phyloP scores from a whole-genome alignment of 345 rosid species.

The Ricinus communis region DNA sequence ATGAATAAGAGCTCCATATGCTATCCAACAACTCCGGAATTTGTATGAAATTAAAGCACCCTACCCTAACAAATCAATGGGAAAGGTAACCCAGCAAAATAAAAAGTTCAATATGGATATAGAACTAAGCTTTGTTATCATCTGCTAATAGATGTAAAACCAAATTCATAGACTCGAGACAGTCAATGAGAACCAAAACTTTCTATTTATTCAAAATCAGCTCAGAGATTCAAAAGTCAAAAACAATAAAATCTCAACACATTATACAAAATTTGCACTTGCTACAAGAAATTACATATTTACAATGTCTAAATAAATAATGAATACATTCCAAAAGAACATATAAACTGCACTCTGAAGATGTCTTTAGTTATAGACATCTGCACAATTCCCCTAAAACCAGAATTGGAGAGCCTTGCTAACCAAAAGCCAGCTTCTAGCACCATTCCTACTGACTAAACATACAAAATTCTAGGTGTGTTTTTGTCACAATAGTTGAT shows the following conservation, averaged over 20 bases:
- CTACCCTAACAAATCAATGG: too few species aligned
- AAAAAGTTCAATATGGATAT: too few species aligned
- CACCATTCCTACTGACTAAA: neutral
- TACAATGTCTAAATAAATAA: constrained; percentile 12
- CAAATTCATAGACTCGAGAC: neutral
- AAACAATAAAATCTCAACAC: neutral
- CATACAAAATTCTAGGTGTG: constrained; percentile 4
- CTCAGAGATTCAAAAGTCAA: neutral
- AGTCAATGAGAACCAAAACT: neutral
- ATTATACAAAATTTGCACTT: neutral
- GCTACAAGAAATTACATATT: constrained; percentile 4
- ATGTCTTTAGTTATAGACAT: neutral
- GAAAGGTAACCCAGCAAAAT: too few species aligned
- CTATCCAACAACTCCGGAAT: too few species aligned
- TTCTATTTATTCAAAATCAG: constrained; percentile 8
- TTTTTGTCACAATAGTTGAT: constrained; percentile 2
- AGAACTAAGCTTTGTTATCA: neutral
- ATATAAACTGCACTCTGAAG: neutral
- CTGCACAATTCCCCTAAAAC: neutral
- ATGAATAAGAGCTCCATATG: too few species aligned
- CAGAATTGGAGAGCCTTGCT: neutral
- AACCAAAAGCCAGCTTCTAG: constrained; percentile 7
- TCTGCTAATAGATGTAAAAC: neutral
- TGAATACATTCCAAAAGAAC: neutral
- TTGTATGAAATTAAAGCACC: too few species aligned